Conservation (phyloP, 2,329 filamentous ascomycete genomes). For the Alternaria sp. region DNA sequence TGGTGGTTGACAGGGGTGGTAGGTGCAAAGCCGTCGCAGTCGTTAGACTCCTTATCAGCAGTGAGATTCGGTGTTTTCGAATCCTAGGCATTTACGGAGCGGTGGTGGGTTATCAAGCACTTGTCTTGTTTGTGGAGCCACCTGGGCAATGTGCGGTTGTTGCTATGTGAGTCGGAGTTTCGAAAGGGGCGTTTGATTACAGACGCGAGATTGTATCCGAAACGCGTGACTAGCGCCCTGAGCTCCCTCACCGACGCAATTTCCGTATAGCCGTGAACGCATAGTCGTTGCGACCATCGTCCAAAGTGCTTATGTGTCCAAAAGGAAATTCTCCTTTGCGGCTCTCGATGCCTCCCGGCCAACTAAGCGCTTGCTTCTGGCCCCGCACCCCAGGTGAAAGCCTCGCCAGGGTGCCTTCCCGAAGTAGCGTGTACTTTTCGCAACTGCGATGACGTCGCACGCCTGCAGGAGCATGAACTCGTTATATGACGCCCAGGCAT, state of each 20-base stretch:
- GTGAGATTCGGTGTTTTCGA: conserved; percentile 22
- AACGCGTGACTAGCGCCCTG: conserved; percentile 35
- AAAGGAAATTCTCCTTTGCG: conserved; percentile 11
- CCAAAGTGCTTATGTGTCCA: conserved; percentile 3
- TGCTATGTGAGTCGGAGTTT: conserved; percentile 26
- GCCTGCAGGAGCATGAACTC: background rate
- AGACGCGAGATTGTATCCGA: conserved; percentile 35
- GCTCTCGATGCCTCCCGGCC: background rate
- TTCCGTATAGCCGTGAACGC: conserved; percentile 14
- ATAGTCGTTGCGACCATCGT: conserved; percentile 5
- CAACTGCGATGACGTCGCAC: conserved; percentile 19
- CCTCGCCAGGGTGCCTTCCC: conserved; percentile 13
- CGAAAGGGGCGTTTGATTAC: conserved; percentile 38
- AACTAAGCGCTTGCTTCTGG: conserved; percentile 9
- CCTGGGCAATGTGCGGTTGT: conserved; percentile 35
- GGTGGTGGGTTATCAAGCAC: conserved; percentile 12
- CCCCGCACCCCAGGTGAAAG: conserved; percentile 18
- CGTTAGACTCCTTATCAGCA: conserved; percentile 22
- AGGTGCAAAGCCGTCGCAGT: conserved; percentile 20
- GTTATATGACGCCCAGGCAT: background rate
- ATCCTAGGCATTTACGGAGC: conserved; percentile 23
- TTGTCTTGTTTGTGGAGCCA: conserved; percentile 19
- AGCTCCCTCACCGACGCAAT: conserved; percentile 14
- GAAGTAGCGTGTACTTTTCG: conserved; percentile 12
- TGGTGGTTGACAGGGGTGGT: conserved; percentile 28